These are phyloP conservation scores for Artemisia tridentata DNA, from an alignment of 129 eudicot genomes.

Conservation along the genomic window DNA sequence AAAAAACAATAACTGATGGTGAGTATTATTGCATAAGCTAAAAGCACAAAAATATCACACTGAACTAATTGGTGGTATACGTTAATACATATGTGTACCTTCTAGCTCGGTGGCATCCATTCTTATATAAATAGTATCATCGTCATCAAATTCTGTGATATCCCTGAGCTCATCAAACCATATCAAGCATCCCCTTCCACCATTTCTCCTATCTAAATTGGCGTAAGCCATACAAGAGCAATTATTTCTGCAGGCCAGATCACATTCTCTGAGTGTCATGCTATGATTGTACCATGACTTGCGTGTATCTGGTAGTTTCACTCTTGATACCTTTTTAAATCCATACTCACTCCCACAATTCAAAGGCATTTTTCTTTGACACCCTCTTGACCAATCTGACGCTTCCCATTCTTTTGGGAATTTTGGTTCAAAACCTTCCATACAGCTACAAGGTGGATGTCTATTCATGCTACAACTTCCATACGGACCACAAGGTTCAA, in stretches of 20 bases:
- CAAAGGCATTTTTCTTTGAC: constrained; percentile 16
- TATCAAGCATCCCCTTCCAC: constrained; percentile 45
- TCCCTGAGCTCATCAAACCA: constrained; percentile 25
- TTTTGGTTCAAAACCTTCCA: constrained; percentile 34
- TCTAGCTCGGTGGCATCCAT: constrained; percentile 22
- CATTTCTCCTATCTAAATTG: constrained; percentile 22
- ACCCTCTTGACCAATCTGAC: constrained; percentile 38
- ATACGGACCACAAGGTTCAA: constrained; percentile 31
- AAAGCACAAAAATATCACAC: too few species aligned
- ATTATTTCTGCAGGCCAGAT: constrained; percentile 29
- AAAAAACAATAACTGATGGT: too few species aligned
- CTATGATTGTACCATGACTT: constrained; percentile 10
- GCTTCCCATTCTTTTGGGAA: constrained; percentile 25
- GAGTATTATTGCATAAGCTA: too few species aligned
- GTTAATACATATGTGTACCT: background rate
- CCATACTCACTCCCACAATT: constrained; percentile 23
- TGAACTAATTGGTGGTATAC: too few species aligned
- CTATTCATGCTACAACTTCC: constrained; percentile 23
- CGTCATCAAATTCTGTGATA: constrained; percentile 15
- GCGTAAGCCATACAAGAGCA: constrained; percentile 41
- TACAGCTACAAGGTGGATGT: constrained; percentile 24
- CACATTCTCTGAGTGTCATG: constrained; percentile 29
- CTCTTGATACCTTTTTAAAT: constrained; percentile 17
- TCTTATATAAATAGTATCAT: constrained; percentile 33
- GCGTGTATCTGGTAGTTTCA: constrained; percentile 35